Percentiles rank a stretch among this genome's conserved stretches.
phyloP scores from a whole-genome alignment of 2,329 filamentous ascomycete species.

The Phoma sp. region DNA sequence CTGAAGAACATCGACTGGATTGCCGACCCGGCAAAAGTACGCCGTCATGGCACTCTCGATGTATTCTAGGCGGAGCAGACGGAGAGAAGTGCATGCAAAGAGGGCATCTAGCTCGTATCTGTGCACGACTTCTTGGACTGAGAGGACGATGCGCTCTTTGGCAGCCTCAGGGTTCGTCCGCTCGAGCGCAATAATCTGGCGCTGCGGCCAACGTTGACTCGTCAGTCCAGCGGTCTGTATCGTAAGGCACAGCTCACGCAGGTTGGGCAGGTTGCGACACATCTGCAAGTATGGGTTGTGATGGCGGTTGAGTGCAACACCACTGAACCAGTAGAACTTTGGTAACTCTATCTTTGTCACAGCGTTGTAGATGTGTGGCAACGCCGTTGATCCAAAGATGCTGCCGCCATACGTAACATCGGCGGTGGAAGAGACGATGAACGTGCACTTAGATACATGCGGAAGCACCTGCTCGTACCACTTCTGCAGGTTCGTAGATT shows the following conservation, averaged over 20 bases:
- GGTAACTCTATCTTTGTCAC: slow-evolving; percentile 53
- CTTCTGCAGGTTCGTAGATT: not conserved
- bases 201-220: slow-evolving; percentile 69
- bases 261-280: slow-evolving; percentile 82
- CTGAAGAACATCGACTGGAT: slow-evolving; percentile 2
- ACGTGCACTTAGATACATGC: slow-evolving; percentile 15
- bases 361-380: slow-evolving; percentile 15
- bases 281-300: slow-evolving; percentile 90
- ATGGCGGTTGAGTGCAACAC: slow-evolving; percentile 82
- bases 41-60: slow-evolving; percentile 64
- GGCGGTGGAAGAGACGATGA: slow-evolving; percentile 18
- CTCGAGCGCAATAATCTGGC: slow-evolving; percentile 68
- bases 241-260: slow-evolving; percentile 78
- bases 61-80: slow-evolving; percentile 77
- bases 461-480: slow-evolving; percentile 24
- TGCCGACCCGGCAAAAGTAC: slow-evolving; percentile 66
- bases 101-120: slow-evolving; percentile 73
- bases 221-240: slow-evolving; percentile 81
- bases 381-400: slow-evolving; percentile 9
- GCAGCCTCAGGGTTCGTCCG: slow-evolving; percentile 76
- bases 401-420: slow-evolving; percentile 19
- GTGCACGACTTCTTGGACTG: slow-evolving; percentile 82
- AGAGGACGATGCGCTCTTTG: slow-evolving; percentile 78
- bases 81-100: slow-evolving; percentile 75
- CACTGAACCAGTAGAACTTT: slow-evolving; percentile 55